Evolutionary conservation across 257 asterid genomes (phyloP), one percentile per base, ranked within the genome.

Genomic region (Eustoma russellianum): DNA sequence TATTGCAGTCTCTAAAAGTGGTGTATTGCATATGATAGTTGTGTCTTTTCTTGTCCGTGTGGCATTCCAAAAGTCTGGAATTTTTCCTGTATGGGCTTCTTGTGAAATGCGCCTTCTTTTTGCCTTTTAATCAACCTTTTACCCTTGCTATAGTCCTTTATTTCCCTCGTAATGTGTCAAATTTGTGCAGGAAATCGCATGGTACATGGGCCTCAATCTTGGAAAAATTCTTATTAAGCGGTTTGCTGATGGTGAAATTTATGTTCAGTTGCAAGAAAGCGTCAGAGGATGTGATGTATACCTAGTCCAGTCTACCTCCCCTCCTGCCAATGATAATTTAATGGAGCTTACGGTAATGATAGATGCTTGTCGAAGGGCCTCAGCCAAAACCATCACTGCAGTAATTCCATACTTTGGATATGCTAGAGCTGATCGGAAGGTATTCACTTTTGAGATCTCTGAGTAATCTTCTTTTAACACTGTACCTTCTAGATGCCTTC

Each of bases 371-470:
- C 81, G 96, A 51, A 81, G 96, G 75, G 96, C 96, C 59, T 88
- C 94, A 17, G 96, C 96, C 12, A 88, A 84, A 74, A 88, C 70
- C 56, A 74, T 88, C 51, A 88, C 96, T 40, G 93, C 94, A 5
- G 96, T 88, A 62, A 79, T 82, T 62, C 96, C 96, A 13, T 88
- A 88, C 72, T 88, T 88, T 60, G 96, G 96, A 67, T 88, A 88
- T 82, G 93, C 94, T 49, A 79, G 96, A 70, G 94, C 96, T 57
- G 96, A 88, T 70, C 76, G 96, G 56, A 88, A 88, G 96, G 96
- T 69, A 62, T 50, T 66, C 17, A 57, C 40, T 49, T 64, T 57
- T 46, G 34, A n/a, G 49, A 3, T 63, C 55, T 35, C 63, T 33
- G 15, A 14, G 43, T 38, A 4, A 4, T 38, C 43, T 38, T 38